Base-by-base conservation (phyloP, 257 asterid species). In the Parsonsia alboflavescens region DNA sequence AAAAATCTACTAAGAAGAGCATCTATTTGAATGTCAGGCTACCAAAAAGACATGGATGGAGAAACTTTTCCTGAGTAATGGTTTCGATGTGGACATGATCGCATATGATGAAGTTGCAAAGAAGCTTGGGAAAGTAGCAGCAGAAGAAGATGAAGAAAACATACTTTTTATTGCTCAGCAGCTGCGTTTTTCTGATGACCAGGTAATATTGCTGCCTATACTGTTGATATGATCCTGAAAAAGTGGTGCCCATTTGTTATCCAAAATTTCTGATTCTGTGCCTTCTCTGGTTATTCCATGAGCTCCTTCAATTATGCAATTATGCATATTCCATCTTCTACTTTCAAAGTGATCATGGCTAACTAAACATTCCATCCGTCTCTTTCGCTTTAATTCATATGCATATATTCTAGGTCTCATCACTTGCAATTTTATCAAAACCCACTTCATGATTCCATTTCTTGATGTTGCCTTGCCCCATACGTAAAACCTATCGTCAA, bases 101-200 rank as follows among this genome's bases (percentile, higher is more conserved):
- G 85, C 75, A 46, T 81, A 81, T 28, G 85, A 83, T 16, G 79
- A 85, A 74, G 80, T 88, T 62, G 87, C 87, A 28, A 75, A 72
- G 78, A 79, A 80, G 45, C 83, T 82, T 53, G 80, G 81, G 15
- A 84, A 72, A 76, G 85, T 78, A 74, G 68, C 77, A 41, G 56
- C 73, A 11, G 57, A 63, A 13, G 83, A 42, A 67, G 86, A 75
- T 56, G 72, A 50, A 76, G 61, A 72, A 15, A 59, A 69, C 63
- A 66, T 77, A 39, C 88, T 90, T 64, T 90, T 89, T 75, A 76
- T 75, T 64, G 96, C 97, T 46, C 90, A 93, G 84, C 96, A 93
- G 77, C 86, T 88, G 79, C 85, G 85, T 57, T 86, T 73, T 82
- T 93, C 97, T 72, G 98, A 93, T 82, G 97, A 87, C 82, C 97